Percentiles rank a stretch among this genome's conserved stretches.
phyloP scores from a whole-genome alignment of 345 rosid genomes.

The Draba incana region DNA sequence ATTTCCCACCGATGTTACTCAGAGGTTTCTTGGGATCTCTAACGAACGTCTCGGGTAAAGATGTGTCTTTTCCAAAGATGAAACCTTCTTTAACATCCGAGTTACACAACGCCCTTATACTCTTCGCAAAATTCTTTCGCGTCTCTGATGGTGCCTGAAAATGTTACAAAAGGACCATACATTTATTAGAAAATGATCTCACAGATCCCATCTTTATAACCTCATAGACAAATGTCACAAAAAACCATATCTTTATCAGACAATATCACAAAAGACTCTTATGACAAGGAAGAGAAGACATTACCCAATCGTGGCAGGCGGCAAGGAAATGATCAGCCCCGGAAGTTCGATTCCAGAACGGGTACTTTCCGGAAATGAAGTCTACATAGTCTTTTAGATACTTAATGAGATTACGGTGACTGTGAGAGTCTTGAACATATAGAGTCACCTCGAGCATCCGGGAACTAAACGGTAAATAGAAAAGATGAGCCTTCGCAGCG shows the following conservation, averaged over 20 bases:
- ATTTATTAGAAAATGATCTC: neutral
- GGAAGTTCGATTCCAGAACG: slow-evolving; percentile 88
- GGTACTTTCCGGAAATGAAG: slow-evolving; percentile 57
- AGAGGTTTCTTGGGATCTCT: slow-evolving; percentile 56
- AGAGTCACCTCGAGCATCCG: slow-evolving; percentile 70
- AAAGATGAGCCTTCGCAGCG: slow-evolving; percentile 76
- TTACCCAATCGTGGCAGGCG: slow-evolving; percentile 99
- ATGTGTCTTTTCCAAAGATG: slow-evolving; percentile 76
- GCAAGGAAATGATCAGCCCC: slow-evolving; percentile 94
- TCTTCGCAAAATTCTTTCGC: slow-evolving; percentile 55
- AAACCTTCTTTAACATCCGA: slow-evolving; percentile 84
- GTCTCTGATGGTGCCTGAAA: slow-evolving; percentile 84
- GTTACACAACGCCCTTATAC: slow-evolving; percentile 89
- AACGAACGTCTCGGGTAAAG: slow-evolving; percentile 80
- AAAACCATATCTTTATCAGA: neutral
- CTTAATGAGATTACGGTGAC: slow-evolving; percentile 58
- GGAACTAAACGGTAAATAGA: slow-evolving; percentile 89
- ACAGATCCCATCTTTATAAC: neutral
- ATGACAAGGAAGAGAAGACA: slow-evolving; percentile 19
- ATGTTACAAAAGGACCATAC: slow-evolving; percentile 1
- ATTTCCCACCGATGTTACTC: slow-evolving; percentile 68
- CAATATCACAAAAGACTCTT: neutral
- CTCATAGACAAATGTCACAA: slow-evolving; percentile 1
- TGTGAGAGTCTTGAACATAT: slow-evolving; percentile 75
- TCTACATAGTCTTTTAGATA: slow-evolving; percentile 66